phyloP scores from a whole-genome alignment of 495 filamentous ascomycete species.

The Lichina pygmaea region DNA sequence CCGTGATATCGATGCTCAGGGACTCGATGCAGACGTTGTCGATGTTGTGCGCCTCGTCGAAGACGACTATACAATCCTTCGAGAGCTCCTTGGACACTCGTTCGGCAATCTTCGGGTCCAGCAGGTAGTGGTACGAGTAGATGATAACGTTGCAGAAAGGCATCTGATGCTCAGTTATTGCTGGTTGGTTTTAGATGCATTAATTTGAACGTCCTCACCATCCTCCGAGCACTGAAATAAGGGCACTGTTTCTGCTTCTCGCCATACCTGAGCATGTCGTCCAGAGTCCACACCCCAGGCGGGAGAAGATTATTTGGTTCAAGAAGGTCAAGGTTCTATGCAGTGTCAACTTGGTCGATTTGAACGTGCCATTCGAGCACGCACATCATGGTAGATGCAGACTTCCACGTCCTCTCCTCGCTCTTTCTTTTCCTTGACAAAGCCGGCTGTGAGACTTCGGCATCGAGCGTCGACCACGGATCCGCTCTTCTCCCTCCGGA shows the following conservation, averaged over 20 bases:
- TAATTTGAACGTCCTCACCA: conserved; percentile 29
- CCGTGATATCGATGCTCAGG: conserved; percentile 81
- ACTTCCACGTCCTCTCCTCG: conserved; percentile 80
- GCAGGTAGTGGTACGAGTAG: conserved; percentile 94
- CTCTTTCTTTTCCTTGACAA: conserved; percentile 90
- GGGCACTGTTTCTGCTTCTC: conserved; percentile 93
- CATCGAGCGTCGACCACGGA: conserved; percentile 82
- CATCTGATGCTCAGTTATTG: conserved; percentile 30
- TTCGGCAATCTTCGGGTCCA: conserved; percentile 96
- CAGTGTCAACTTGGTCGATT: not conserved
- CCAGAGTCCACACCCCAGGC: conserved; percentile 87
- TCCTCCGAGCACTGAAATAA: conserved; percentile 83
- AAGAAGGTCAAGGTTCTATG: conserved; percentile 69
- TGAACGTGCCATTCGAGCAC: conserved; percentile 2
- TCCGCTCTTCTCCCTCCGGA: conserved; percentile 87
- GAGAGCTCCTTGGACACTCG: conserved; percentile 88
- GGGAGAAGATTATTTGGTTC: conserved; percentile 87
- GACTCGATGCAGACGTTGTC: conserved; percentile 99
- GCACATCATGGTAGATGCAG: conserved; percentile 82
- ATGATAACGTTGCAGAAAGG: conserved; percentile 97
- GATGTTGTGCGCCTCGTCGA: conserved; percentile 98
- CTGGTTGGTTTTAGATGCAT: not conserved
- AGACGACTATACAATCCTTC: conserved; percentile 95
- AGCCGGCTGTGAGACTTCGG: conserved; percentile 82
- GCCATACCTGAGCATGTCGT: conserved; percentile 62